A percentile compares a stretch with the other conserved stretches of the same genome.
Conservation (phyloP, 2,329 filamentous ascomycete species). For the Acrocalymma vagum region DNA sequence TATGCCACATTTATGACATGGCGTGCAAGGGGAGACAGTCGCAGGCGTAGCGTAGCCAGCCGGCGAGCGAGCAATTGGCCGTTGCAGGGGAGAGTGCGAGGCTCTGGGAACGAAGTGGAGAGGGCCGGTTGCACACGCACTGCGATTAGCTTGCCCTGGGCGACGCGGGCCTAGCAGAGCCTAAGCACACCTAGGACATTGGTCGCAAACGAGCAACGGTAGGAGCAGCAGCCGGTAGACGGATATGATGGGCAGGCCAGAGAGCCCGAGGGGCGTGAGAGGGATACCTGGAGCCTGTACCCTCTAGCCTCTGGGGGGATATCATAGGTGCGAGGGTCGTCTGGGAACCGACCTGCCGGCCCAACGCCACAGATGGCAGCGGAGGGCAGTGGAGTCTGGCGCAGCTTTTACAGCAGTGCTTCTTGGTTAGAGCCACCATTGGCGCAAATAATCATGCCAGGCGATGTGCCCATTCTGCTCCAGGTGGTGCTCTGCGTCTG, state of each 20-base stretch:
- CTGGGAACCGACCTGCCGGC: slow-evolving; percentile 21
- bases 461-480: no score
- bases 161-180: slow-evolving; percentile 13
- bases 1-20: slow-evolving; percentile 8
- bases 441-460: no score
- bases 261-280: slow-evolving; percentile 3
- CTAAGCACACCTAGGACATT: background rate
- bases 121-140: slow-evolving; percentile 8
- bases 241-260: no score
- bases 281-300: background rate
- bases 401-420: no score
- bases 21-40: slow-evolving; percentile 21
- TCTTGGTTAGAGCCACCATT: slow-evolving; percentile 10
- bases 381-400: no score
- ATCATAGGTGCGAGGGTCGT: slow-evolving; percentile 16
- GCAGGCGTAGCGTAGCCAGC: slow-evolving; percentile 37
- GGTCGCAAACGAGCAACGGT: slow-evolving; percentile 4
- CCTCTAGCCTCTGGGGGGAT: no score
- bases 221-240: background rate
- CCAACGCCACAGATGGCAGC: slow-evolving; percentile 26
- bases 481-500: no score
- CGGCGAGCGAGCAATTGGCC: slow-evolving; percentile 11
- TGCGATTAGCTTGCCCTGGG: slow-evolving; percentile 16
- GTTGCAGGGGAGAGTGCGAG: slow-evolving; percentile 5
- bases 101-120: slow-evolving; percentile 4